Evolutionary conservation across 306 rosid species (phyloP), one percentile per base, ranked within the genome.

Genomic region (Prinsepia uniflora): DNA sequence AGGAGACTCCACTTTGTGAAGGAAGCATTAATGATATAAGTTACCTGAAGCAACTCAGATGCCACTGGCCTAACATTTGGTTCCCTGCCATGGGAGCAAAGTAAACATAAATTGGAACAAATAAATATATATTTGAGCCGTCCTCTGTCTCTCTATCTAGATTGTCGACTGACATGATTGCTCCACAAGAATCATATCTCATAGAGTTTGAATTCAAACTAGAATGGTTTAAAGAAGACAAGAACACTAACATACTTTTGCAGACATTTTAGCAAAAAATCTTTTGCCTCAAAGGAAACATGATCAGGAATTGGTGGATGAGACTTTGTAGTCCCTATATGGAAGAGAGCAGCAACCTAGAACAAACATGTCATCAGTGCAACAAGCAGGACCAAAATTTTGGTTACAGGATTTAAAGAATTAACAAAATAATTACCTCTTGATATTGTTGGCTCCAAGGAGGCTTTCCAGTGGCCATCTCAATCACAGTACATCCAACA

Each of bases 381-480:
- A 64, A 47, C 55, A 57, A 70, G 53, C 24, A 67, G 66, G 68
- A 58, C 70, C 58, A 48, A 72, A 72, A 15, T 65, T 41, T 44
- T 10, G 14, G 68, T 63, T 48, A 22, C 57, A 77, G 62, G 5
- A 10, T 0, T 12, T 12, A 41, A 74, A 15, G 36, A 64, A 60
- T 58, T 60, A 68, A 14, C 63, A 72, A 78, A 44, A 75, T 53
- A 64, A 59, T 40, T 73, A 95, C 99, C 97, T 91, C 99, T 82
- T 89, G 90, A 79, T 87, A 95, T 81, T 95, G 97, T 80, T 95
- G 96, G 70, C 97, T 95, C 99, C 99, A 95, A 46, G 99, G 99
- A 83, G 99, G 99, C 77, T 95, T 91, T 80, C 97, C 99, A 0
- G 99, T 91, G 80, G 97, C 96, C 99, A 95, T 95, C 86, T 95